Evolutionary conservation across 805 yeast species (phyloP).

Genomic region (Candida xiaguanensis): DNA sequence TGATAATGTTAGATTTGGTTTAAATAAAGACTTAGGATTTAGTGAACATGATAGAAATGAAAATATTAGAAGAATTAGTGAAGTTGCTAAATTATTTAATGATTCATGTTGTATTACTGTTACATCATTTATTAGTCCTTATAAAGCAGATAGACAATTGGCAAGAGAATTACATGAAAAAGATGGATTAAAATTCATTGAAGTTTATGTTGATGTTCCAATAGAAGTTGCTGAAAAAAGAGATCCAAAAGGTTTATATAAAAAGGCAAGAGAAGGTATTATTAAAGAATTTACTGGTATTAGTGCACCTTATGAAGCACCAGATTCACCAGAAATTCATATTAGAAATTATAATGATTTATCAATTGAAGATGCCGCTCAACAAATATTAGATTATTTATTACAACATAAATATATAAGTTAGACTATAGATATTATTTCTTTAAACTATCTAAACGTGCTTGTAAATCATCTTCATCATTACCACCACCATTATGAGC

Average conservation of each 20-base stretch:
- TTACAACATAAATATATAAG: conserved; percentile 43
- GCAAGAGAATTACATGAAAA: conserved; percentile 84
- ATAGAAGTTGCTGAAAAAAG: conserved; percentile 92
- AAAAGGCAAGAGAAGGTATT: conserved; percentile 93
- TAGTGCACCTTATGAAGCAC: conserved; percentile 94
- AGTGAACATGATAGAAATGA: conserved; percentile 89
- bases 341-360: conserved; percentile 62
- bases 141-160: conserved; percentile 73
- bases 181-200: conserved; percentile 76
- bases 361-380: conserved; percentile 78
- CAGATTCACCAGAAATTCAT: conserved; percentile 78
- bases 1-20: conserved; percentile 90
- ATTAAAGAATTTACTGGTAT: conserved; percentile 95
- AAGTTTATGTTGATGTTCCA: conserved; percentile 91
- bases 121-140: conserved; percentile 92
- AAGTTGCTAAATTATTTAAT: conserved; percentile 90
- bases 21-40: conserved; percentile 93
- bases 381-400: conserved; percentile 65
- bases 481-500: conserved; percentile 18
- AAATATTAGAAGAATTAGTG: conserved; percentile 91
- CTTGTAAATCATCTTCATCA: conserved; percentile 81
- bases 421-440: conserved; percentile 28
- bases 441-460: conserved; percentile 79
- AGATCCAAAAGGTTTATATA: conserved; percentile 95
- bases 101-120: conserved; percentile 86